Base-by-base conservation (phyloP, 805 yeast genomes). In the Alloascoidea africana region DNA sequence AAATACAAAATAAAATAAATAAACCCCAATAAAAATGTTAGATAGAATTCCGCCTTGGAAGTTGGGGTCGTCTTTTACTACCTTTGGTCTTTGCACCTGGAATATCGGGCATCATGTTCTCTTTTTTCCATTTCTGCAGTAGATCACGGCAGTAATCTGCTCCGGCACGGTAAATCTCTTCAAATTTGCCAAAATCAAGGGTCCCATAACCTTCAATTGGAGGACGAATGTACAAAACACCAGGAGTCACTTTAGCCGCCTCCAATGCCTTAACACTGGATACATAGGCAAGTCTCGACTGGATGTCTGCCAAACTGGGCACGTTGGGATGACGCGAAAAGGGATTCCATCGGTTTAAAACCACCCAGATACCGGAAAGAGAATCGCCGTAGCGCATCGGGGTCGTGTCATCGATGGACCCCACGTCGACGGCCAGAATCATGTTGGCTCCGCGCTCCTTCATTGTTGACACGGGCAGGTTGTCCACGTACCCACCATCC, bases 401-500 rank as follows among this genome's bases (percentile, higher is more conserved):
- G 0, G 94, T 76, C 37, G 89, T 67, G 48, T 87, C 97, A 53
- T 91, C 97, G 3, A 77, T 81, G 1, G 96, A 81, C 0, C 98
- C 98, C 30, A 89, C 98, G 56, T 89, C 98, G 13, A 86, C 87
- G 0, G 98, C 97, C 51, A 91, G 73, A 14, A 89, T 75, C 32
- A 78, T 69, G 40, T 76, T 75, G 2, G 95, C 95, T 2, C 97
- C 97, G 41, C 82, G 66, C 32, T 75, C 69, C 53, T 80, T 78
- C 97, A 89, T 91, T 52, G 89, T 96, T 45, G 67, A 66, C 2
- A 89, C 97, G 0, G 98, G 93, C 40, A 89, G 62, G 52, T 89
- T 89, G 53, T 89, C 97, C 39, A 91, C 76, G 53, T 91, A 89
- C 0, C 98, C 98, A 33, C 98, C 98, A 56, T 89, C 98, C 33